Base-by-base conservation (phyloP, 2,329 filamentous ascomycete species). In the Fusarium citri region DNA sequence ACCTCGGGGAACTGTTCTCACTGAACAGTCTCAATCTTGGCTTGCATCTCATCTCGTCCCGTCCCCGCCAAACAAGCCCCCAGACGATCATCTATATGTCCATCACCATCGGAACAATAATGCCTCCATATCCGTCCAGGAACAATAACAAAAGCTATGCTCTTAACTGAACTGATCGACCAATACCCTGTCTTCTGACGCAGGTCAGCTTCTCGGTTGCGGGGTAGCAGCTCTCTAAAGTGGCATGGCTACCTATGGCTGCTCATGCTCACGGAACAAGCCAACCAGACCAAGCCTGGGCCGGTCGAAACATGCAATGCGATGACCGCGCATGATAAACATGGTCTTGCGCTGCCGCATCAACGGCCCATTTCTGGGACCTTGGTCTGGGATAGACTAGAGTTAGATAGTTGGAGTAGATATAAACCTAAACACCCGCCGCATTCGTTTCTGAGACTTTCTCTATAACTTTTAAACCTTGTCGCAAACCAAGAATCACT, bases 301-400 rank as follows among this genome's bases (percentile, higher is more conserved):
- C 48, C 22, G 23, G 48, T 51, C 62, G 53, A 69, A 62, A 66
- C 66, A 71, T 64, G 51, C 54, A 54, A 73, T 71, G 57, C 54
- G 72, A 70, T 51, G 48, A 31, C 31, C 30, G 48, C 48, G 48
- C 48, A 51, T 51, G 48, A 72, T 69, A 68, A 74, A 69, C 70
- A 75, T 72, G 54, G 66, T 50, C 62, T 64, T 68, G 66, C 63
- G 68, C 73, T 75, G 69, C 73, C 73, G 69, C 51, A 75, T 72
- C 73, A 75, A 75, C 73, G 71, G 56, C 68, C 73, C 68, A 74
- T 74, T 50, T 51, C 56, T 63, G 46, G 57, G 66, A 68, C 64
- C 71, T 72, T 75, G 69, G 67, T 61, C 57, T 59, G 37, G 50
- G 16, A 40, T 20, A 25, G 25, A 22, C 25, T 26, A 16, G 30